A percentile compares a stretch with the other conserved stretches of the same genome.
These are phyloP conservation scores for Mucor sp. DNA, from an alignment of 371 early-diverging fungal genomes.

Conservation along the genomic window DNA sequence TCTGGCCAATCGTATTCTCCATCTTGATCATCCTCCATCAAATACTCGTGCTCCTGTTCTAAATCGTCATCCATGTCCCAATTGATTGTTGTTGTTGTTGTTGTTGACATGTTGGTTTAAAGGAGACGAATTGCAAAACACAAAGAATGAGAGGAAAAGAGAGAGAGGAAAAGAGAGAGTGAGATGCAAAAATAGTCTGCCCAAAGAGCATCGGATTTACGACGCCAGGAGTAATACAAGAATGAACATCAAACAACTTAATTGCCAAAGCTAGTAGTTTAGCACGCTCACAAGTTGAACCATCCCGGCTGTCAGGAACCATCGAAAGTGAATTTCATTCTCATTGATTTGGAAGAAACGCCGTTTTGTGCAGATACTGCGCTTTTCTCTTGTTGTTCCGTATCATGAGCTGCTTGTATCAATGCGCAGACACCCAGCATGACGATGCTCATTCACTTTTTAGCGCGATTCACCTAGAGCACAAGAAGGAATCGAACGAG, in stretches of 20 bases:
- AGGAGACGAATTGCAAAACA: neutral
- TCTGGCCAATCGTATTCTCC: conserved; percentile 2
- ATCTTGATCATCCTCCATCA: conserved; percentile 1
- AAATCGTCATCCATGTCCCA: neutral
- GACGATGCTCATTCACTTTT: neutral
- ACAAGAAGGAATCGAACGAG: neutral
- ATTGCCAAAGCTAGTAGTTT: neutral
- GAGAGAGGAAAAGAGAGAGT: neutral
- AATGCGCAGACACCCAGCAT: neutral
- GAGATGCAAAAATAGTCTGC: neutral
- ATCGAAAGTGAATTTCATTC: neutral
- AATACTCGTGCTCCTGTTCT: neutral
- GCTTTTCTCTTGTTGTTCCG: neutral
- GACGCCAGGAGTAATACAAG: neutral
- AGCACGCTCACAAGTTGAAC: neutral
- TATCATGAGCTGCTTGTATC: neutral
- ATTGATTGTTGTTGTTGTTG: neutral
- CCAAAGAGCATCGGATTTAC: neutral
- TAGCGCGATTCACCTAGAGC: neutral
- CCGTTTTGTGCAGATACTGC: neutral
- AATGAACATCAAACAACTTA: neutral
- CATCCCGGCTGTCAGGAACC: conserved; percentile 1
- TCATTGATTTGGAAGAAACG: neutral
- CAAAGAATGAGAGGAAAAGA: neutral
- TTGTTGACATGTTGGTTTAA: neutral